Base-by-base conservation (phyloP, 1,284 basidiomycete species). In the Apiotrichum siamense region DNA sequence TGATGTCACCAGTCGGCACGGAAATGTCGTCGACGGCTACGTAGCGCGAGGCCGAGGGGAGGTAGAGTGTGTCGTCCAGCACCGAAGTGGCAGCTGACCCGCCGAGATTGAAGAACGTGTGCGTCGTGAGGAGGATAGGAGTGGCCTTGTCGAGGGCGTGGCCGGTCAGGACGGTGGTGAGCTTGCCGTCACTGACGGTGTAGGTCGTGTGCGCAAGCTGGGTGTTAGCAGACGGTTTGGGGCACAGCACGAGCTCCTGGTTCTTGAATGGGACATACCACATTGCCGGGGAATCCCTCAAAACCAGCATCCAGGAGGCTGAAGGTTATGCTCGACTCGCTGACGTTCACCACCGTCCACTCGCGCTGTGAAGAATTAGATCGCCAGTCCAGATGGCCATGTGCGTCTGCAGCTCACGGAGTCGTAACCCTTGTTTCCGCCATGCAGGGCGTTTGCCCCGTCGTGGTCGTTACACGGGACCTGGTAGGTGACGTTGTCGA, bases 61-160 rank as follows among this genome's bases (percentile, higher is more conserved):
- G 44, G 15, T 59, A 43, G 25, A 69, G 55, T 7, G 53, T 59
- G 49, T 69, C 61, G 44, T 64, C 60, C 25, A 61, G 57, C 13
- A 66, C 52, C 24, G 51, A 54, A 4, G 57, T 32, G 7, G 50
- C 36, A n/a, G 38, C 36, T 53, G 61, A 60, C 17, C 54, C 50
- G 21, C 57, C 64, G 33, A 69, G 52, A 51, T 65, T 65, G 62
- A 63, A 69, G 58, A 63, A 69, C 24, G 61, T 59, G 54, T 69
- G 67, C 13, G 63, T 67, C 5, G 64, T 60, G 24, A 66, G 60
- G 49, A 64, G 61, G 47, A 67, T 55, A 6, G 67, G 67, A 2
- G 67, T 69, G 17, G 57, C 23, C 10, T 44, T 23, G 49, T 65
- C 62, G 20, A 61, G 42, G 12, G 57, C 45, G 17, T 43, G 11